Conservation (phyloP, 495 filamentous ascomycete genomes). For the Lophiostoma macrostomum region DNA sequence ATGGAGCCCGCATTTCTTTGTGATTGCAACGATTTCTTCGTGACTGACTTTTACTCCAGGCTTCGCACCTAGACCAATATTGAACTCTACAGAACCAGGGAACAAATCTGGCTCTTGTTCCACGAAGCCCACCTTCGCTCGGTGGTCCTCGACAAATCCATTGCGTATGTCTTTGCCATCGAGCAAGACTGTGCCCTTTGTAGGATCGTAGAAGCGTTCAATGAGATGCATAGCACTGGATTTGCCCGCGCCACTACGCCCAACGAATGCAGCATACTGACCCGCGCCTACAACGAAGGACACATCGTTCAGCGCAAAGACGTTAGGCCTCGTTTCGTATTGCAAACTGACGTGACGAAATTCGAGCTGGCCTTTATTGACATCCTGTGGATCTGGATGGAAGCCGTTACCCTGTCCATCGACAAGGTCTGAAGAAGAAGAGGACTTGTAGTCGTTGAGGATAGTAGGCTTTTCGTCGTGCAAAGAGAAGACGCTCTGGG, state of each 20-base stretch:
- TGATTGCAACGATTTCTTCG: constrained; percentile 22
- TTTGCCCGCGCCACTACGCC: constrained; percentile 57
- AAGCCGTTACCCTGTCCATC: no score
- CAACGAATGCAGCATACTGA: constrained; percentile 53
- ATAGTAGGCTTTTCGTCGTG: no score
- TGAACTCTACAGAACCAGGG: constrained; percentile 32
- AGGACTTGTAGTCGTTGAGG: no score
- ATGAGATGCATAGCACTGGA: constrained; percentile 54
- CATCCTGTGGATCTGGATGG: no score
- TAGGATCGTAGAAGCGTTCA: constrained; percentile 54
- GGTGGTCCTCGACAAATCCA: constrained; percentile 3
- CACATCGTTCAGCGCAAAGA: constrained; percentile 45
- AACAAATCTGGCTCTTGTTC: constrained; percentile 37
- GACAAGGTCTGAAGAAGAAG: no score
- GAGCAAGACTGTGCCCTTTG: constrained; percentile 37
- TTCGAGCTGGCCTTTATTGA: no score
- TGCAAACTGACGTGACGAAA: constrained; percentile 44
- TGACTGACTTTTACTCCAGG: constrained; percentile 9
- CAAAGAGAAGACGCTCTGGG: no score
- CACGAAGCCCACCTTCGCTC: constrained; percentile 25
- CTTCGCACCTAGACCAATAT: constrained; percentile 30
- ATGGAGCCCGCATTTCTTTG: constrained; percentile 31
- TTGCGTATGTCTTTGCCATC: constrained; percentile 37
- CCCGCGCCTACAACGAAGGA: constrained; percentile 44
- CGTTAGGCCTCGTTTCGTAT: constrained; percentile 49